Percentiles rank a stretch among this genome's conserved stretches.
phyloP scores from a whole-genome alignment of 2,329 filamentous ascomycete species.

The Biscogniauxia marginata region DNA sequence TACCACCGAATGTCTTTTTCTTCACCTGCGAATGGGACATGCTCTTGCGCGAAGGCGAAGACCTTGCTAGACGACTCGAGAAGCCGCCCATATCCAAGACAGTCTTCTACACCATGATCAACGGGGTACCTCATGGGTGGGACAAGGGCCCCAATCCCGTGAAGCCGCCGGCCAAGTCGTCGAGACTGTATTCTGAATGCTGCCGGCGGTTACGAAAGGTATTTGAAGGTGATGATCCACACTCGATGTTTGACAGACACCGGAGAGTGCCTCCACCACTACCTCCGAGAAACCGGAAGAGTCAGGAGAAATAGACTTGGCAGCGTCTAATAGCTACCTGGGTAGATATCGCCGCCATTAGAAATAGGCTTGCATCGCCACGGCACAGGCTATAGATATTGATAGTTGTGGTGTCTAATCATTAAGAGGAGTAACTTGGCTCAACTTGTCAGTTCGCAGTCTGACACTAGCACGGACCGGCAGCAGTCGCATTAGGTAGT shows the following conservation, averaged over 20 bases:
- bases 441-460: no score
- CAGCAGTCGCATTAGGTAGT: no score
- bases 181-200: conserved; percentile 53
- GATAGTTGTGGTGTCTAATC: no score
- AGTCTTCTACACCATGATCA: conserved; percentile 57
- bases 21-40: conserved; percentile 66
- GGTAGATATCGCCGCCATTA: no score
- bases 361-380: no score
- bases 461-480: no score
- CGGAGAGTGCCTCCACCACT: conserved; percentile 19
- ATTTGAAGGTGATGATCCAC: conserved; percentile 30
- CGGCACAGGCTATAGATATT: no score
- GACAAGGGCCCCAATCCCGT: conserved; percentile 65
- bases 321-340: no score
- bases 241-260: conserved; percentile 10
- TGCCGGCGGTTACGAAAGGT: conserved; percentile 49
- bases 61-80: conserved; percentile 58
- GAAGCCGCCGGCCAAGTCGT: conserved; percentile 48
- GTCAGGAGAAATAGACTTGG: neutral
- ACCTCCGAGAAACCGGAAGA: conserved; percentile 6
- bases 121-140: conserved; percentile 61
- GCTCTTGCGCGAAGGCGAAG: conserved; percentile 59
- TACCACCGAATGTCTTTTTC: conserved; percentile 55
- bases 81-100: conserved; percentile 48
- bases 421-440: no score